Conservation (phyloP, 108 stramenopile species). For the Craspedostauros australis region DNA sequence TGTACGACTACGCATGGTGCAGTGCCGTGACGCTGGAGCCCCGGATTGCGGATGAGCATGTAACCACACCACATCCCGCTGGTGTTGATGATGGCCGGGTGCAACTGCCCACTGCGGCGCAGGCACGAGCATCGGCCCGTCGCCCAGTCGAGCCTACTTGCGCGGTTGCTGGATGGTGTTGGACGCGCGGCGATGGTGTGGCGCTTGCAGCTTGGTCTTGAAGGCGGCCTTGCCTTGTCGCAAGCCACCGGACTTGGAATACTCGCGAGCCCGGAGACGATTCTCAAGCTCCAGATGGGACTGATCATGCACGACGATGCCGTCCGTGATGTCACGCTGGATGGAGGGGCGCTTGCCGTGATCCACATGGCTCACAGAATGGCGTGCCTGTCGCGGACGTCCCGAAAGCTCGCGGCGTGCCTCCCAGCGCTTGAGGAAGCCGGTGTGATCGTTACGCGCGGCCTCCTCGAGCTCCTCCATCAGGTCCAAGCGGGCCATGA, state of each 20-base stretch:
- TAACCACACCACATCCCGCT: too few relatives aligned
- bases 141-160: constrained; percentile 20
- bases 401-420: constrained; percentile 34
- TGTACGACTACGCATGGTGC: too few relatives aligned
- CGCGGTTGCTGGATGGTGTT: constrained; percentile 36
- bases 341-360: constrained; percentile 7
- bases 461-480: constrained; percentile 49
- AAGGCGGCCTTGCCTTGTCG: constrained; percentile 1
- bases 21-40: too few relatives aligned
- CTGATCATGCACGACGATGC: constrained; percentile 7
- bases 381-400: constrained; percentile 22
- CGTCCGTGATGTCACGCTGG: constrained; percentile 6
- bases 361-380: constrained; percentile 5
- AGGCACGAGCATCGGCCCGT: too few relatives aligned
- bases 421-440: constrained; percentile 47
- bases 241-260: too few relatives aligned
- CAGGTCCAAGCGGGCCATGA: constrained; percentile 33
- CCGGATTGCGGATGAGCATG: too few relatives aligned
- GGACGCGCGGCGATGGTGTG: neutral
- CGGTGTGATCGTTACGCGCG: constrained; percentile 18
- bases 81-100: too few relatives aligned
- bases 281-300: constrained; percentile 5
- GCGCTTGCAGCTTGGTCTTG: constrained; percentile 5
- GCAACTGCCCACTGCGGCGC: too few relatives aligned
- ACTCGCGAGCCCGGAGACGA: constrained; percentile 6